Evolutionary conservation across 148 eudicot genomes (phyloP).

Genomic region (Talinum fruticosum): DNA sequence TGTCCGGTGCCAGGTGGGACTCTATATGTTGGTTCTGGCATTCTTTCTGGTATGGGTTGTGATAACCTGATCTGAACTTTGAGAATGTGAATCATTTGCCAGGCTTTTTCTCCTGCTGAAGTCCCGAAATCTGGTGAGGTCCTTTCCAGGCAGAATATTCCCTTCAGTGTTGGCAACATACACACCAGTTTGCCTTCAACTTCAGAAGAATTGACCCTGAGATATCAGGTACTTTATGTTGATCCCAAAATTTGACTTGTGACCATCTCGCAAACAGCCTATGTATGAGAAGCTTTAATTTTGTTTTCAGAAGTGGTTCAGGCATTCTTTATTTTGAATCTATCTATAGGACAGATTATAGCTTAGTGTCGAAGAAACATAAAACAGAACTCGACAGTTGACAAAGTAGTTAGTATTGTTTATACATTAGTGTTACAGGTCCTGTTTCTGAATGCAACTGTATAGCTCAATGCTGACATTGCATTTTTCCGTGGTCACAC

Average conservation of each 20-base stretch:
- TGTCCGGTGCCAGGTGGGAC: constrained; percentile 80
- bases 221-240: constrained; percentile 67
- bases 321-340: neutral
- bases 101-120: constrained; percentile 92
- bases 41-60: neutral
- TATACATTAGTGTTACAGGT: too few relatives aligned
- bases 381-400: too few relatives aligned
- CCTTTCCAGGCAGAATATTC: constrained; percentile 69
- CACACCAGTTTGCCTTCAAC: constrained; percentile 51
- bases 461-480: too few relatives aligned
- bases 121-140: constrained; percentile 76
- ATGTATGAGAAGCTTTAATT: neutral
- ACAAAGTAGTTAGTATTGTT: too few relatives aligned
- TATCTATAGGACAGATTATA: too few relatives aligned
- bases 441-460: too few relatives aligned
- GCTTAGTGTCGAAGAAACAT: neutral
- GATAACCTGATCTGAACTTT: neutral
- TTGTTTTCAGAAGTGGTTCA: too few relatives aligned
- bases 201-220: constrained; percentile 64
- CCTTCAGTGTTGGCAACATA: constrained; percentile 53
- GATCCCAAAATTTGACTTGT: neutral
- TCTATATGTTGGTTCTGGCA: neutral
- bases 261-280: neutral
- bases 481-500: too few relatives aligned
- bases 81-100: constrained; percentile 15